Evolutionary conservation across 306 rosid species (phyloP).

Genomic region (Lotus japonicus): DNA sequence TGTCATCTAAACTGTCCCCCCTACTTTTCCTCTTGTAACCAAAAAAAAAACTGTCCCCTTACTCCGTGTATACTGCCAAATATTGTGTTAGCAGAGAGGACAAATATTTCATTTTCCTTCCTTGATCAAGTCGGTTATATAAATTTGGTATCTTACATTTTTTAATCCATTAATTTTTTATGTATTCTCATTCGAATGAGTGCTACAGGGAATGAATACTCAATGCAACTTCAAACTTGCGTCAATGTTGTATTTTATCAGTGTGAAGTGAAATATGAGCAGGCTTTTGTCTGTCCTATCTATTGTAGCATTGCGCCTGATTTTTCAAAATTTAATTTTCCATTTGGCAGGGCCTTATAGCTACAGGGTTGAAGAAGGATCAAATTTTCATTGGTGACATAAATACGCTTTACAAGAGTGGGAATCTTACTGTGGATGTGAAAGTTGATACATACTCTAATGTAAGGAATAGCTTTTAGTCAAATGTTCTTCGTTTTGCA

Average conservation of each 20-base stretch:
- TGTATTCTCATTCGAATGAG: background rate
- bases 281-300: background rate
- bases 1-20: background rate
- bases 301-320: conserved; percentile 3
- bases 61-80: background rate
- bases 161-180: background rate
- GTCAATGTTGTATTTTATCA: background rate
- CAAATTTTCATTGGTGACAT: conserved; percentile 76
- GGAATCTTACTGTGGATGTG: conserved; percentile 67
- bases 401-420: conserved; percentile 71
- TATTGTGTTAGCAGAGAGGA: background rate
- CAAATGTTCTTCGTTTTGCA: background rate
- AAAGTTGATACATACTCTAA: conserved; percentile 79
- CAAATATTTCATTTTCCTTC: background rate
- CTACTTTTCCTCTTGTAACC: no score
- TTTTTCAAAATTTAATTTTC: conserved; percentile 21
- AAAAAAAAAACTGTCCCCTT: no score
- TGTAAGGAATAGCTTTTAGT: conserved; percentile 41
- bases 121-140: background rate
- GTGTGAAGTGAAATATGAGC: background rate
- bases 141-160: background rate
- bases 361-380: conserved; percentile 88
- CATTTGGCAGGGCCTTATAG: conserved; percentile 62
- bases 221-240: background rate
- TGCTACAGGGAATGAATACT: background rate